Evolutionary conservation across 2,329 filamentous ascomycete species (phyloP).

Genomic region (Xylariales sp.): DNA sequence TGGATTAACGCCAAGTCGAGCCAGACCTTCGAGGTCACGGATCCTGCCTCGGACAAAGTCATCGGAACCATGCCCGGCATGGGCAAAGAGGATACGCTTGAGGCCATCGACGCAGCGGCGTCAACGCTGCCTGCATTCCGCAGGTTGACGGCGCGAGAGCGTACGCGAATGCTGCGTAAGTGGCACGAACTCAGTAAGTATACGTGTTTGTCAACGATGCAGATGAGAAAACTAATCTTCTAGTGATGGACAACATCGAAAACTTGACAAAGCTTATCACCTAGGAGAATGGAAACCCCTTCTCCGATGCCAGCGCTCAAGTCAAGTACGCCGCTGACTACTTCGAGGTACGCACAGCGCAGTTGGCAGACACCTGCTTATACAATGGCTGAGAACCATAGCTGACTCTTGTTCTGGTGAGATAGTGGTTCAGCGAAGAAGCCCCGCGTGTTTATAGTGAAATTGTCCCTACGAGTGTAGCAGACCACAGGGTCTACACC

Average conservation of each 20-base stretch:
- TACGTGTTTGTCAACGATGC: too few species aligned
- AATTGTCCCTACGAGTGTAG: background rate
- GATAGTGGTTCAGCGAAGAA: background rate
- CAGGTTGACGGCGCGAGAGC: background rate
- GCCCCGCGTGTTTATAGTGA: background rate
- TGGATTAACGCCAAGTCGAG: background rate
- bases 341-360: too few species aligned
- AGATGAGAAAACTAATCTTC: too few species aligned
- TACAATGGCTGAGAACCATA: too few species aligned
- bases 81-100: background rate
- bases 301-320: background rate
- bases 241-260: background rate
- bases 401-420: too few species aligned
- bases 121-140: background rate
- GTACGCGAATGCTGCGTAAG: background rate
- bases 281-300: background rate
- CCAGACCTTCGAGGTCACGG: background rate
- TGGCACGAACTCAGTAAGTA: background rate
- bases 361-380: too few species aligned
- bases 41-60: background rate
- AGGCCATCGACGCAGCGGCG: background rate
- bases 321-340: background rate
- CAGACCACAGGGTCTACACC: background rate
- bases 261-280: background rate
- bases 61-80: background rate